Base-by-base conservation (phyloP, 805 yeast species). In the Candida easanensis region DNA sequence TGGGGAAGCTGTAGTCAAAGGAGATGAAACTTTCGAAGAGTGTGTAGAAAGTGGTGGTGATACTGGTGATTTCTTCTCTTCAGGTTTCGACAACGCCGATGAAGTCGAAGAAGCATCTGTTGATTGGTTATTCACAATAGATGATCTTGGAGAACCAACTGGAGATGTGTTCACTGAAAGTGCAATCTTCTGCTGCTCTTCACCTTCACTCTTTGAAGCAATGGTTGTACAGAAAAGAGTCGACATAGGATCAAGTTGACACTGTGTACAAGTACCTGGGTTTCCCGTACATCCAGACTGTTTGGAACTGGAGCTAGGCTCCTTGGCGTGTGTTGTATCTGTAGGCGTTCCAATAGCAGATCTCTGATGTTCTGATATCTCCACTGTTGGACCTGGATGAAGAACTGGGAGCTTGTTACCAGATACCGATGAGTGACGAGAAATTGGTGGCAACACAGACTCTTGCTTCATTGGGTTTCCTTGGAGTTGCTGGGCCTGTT, bases 141-240 rank as follows among this genome's bases (percentile, higher is more conserved):
- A 37, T 18, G 44, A 25, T 20, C 42, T 26, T 19, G 43, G 39
- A 18, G 48, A 38, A 1, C 41, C 33, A 6, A 33, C 39, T 1
- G 30, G 31, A 1, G 50, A 33, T 1, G 39, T 33, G 16, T 33
- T 36, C 3, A 42, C 45, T 3, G 49, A 42, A 17, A 40, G 30
- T 4, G 46, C 36, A 26, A 40, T 25, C 40, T 41, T 41, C 17
- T 39, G 47, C 16, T 38, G 22, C 32, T 44, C 46, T 16, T 50
- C 55, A 22, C 36, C 58, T 36, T 52, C 58, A 14, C 62, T 63
- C 44, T 63, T 62, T 2, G 76, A 74, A 4, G 95, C 93, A 19
- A 89, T 79, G 0, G 95, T 86, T 1, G 95, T 80, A 67, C 97
- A 89, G 65, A 89, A 89, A 32, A 87, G 69, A 3, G 95, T 88